Percentiles rank a stretch among this genome's conserved stretches.
Conservation (phyloP, 768 basidiomycete species). For the Lactarius psammicola region DNA sequence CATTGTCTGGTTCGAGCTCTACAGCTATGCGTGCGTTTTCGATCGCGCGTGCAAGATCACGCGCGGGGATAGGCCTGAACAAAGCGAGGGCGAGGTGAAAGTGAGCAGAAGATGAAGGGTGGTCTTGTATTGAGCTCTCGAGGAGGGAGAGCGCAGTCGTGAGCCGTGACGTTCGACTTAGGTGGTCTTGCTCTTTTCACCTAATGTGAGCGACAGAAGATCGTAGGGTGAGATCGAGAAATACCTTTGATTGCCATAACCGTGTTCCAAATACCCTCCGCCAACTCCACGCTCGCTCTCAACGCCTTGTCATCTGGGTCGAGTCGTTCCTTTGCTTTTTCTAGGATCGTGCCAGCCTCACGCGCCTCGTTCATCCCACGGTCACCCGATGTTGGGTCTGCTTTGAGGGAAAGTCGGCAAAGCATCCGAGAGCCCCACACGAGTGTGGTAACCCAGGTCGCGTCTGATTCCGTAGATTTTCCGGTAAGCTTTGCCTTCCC, state of each 20-base stretch:
- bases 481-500: constrained; percentile 74
- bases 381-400: constrained; percentile 20
- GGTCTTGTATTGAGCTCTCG: constrained; percentile 45
- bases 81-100: constrained; percentile 82
- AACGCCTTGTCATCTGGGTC: constrained; percentile 50
- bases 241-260: constrained; percentile 69
- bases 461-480: constrained; percentile 61
- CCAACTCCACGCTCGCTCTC: constrained; percentile 57
- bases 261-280: constrained; percentile 71
- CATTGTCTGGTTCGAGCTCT: constrained; percentile 58
- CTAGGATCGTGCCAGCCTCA: constrained; percentile 61
- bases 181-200: constrained; percentile 63
- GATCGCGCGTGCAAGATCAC: constrained; percentile 67
- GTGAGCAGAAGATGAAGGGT: constrained; percentile 56
- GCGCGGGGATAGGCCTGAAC: constrained; percentile 58
- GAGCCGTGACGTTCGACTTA: constrained; percentile 58
- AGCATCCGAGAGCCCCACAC: constrained; percentile 78
- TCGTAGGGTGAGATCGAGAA: constrained; percentile 17
- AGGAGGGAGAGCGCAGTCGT: constrained; percentile 54
- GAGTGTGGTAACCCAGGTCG: constrained; percentile 72
- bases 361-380: constrained; percentile 53
- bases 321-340: constrained; percentile 58
- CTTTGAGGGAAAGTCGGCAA: constrained; percentile 47
- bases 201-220: background rate
- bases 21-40: constrained; percentile 68